Evolutionary conservation across 2,329 filamentous ascomycete genomes (phyloP), one percentile per base, ranked within the genome.

Genomic region (Alternaria burnsii): DNA sequence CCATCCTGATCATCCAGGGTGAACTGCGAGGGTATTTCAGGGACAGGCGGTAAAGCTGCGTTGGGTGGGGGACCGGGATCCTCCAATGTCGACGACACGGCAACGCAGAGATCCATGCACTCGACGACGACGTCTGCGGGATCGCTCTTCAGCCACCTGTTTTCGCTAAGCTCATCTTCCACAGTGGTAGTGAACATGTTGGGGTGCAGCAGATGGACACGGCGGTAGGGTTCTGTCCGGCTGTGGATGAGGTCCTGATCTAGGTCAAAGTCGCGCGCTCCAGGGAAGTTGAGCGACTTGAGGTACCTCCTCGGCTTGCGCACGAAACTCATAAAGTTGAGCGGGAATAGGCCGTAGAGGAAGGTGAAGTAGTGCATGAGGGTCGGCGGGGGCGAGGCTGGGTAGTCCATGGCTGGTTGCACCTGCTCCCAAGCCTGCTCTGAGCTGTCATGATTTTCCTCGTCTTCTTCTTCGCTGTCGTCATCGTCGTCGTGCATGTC

Each of bases 261-360:
- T 3, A 94, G 85, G 71, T 94, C 91, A 43, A 94, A 86, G 55
- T 92, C 89, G 64, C 93, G 89, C 1, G 88, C 86, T 50, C 89
- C 87, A 5, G 86, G 84, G 32, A 88, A 90, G 65, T 92, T 87
- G 41, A 90, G 87, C 70, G 91, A 89, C 47, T 92, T 89, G 10
- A 95, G 82, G 72, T 91, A 94, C 65, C 90, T 87, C 67, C 93
- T 88, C 3, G 92, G 91, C 72, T 94, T 94, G 58, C 91, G 87
- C 63, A 95, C 90, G 73, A 94, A 95, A 76, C 90, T 90, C 87
- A 93, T 91, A 69, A 95, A 93, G 74, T 94, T 94, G 72, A 94
- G 87, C 2, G 92, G 92, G 65, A 94, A 95, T 5, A 95, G 80
- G 0, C 92, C 92, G 68, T 95, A 95, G 0, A 95, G 82, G 26